Percentiles rank a stretch among this genome's conserved stretches.
phyloP scores from a whole-genome alignment of 305 asterid genomes.

The Fraxinus platypoda region DNA sequence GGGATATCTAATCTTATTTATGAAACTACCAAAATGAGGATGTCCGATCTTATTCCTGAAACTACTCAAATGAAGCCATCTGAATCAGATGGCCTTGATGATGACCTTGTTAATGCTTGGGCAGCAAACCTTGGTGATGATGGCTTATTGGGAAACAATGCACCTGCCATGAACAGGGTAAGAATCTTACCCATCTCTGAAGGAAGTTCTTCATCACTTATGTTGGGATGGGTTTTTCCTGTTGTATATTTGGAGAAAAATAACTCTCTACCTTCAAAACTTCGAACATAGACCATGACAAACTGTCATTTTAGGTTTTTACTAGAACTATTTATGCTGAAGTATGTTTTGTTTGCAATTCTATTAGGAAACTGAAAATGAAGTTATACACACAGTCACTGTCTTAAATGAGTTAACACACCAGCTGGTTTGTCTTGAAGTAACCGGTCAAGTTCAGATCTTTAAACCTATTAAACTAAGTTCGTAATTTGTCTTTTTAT shows the following conservation, averaged over 20 bases:
- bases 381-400: neutral
- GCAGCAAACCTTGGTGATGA: constrained; percentile 97
- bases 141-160: constrained; percentile 52
- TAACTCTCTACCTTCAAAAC: neutral
- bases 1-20: constrained; percentile 97
- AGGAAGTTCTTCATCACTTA: neutral
- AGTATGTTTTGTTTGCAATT: neutral
- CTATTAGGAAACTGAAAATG: neutral
- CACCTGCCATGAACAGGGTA: constrained; percentile 99
- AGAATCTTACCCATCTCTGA: constrained; percentile 15
- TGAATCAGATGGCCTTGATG: constrained; percentile 83
- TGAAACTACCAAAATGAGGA: constrained; percentile 72
- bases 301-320: neutral
- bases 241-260: neutral
- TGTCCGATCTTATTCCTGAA: constrained; percentile 79
- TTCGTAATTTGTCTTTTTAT: neutral
- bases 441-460: neutral
- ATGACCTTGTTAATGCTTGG: constrained; percentile 98
- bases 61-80: constrained; percentile 56
- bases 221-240: neutral
- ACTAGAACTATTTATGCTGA: neutral
- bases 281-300: neutral
- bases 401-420: neutral
- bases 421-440: neutral
- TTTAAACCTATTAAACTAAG: neutral